These are phyloP conservation scores for Vitis amurensis DNA, from an alignment of 164 flowering plant species.

Conservation along the genomic window DNA sequence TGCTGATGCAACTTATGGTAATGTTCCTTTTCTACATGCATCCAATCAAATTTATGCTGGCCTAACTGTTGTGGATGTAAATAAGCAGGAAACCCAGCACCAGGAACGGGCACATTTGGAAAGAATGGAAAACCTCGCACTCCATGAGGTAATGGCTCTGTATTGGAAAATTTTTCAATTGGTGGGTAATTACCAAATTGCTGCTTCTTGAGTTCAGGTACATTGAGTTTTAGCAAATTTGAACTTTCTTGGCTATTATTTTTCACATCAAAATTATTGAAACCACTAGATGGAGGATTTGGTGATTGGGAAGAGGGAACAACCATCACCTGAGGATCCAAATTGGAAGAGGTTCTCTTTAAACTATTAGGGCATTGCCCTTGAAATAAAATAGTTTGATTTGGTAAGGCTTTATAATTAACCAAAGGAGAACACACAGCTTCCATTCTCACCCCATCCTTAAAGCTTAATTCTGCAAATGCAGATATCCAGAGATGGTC, in stretches of 20 bases:
- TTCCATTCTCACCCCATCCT: slow-evolving; percentile 16
- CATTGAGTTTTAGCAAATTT: slow-evolving; percentile 10
- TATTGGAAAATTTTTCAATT: slow-evolving; percentile 18
- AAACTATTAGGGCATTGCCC: slow-evolving; percentile 21
- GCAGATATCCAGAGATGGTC: slow-evolving; percentile 53
- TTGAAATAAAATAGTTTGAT: slow-evolving; percentile 21
- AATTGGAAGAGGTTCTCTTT: slow-evolving; percentile 10
- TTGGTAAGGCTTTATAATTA: slow-evolving; percentile 19
- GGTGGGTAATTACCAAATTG: slow-evolving; percentile 19
- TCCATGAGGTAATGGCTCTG: slow-evolving; percentile 28
- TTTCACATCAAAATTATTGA: slow-evolving; percentile 21
- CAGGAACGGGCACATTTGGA: slow-evolving; percentile 28
- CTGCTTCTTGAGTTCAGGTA: slow-evolving; percentile 20
- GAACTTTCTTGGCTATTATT: slow-evolving; percentile 17
- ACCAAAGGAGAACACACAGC: slow-evolving; percentile 15
- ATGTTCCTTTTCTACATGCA: slow-evolving; percentile 40
- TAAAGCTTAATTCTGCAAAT: slow-evolving; percentile 40
- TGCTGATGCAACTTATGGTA: slow-evolving; percentile 43
- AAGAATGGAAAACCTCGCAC: slow-evolving; percentile 31
- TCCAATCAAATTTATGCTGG: slow-evolving; percentile 39
- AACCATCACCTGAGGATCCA: slow-evolving; percentile 8
- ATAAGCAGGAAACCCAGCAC: slow-evolving; percentile 37
- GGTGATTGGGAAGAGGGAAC: slow-evolving; percentile 28
- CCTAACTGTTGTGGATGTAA: slow-evolving; percentile 34
- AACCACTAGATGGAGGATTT: slow-evolving; percentile 15